A percentile compares a stretch with the other conserved stretches of the same genome.
Conservation (phyloP, 306 rosid genomes). For the Rosa lucieae region DNA sequence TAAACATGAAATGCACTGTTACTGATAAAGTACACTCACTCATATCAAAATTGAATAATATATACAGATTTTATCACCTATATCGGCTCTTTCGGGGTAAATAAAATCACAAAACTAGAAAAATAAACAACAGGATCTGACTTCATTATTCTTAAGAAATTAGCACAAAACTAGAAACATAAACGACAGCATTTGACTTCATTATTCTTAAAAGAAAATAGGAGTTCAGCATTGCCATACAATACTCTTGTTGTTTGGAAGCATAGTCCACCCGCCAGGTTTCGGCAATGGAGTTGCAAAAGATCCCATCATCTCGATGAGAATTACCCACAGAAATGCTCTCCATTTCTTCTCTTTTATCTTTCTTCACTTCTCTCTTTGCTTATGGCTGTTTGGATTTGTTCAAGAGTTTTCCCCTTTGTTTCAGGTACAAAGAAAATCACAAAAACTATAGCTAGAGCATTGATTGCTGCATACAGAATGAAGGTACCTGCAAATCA, state of each 20-base stretch:
- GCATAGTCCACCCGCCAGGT: background rate
- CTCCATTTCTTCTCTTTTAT: background rate
- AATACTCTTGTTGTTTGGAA: background rate
- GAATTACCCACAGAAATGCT: background rate
- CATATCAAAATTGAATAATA: no score
- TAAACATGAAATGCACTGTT: no score
- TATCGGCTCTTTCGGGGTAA: no score
- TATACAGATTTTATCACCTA: no score
- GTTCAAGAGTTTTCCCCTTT: slow-evolving; percentile 81
- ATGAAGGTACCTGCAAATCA: slow-evolving; percentile 69
- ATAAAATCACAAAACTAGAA: no score
- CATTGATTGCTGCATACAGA: slow-evolving; percentile 72
- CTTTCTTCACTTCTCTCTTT: slow-evolving; percentile 25
- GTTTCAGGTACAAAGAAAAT: slow-evolving; percentile 72
- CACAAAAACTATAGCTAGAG: slow-evolving; percentile 61
- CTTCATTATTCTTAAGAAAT: no score
- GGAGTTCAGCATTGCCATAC: background rate
- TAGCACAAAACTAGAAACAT: no score
- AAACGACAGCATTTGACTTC: no score
- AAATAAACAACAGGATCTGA: no score
- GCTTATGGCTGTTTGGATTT: slow-evolving; percentile 72
- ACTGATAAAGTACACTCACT: no score
- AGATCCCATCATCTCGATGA: background rate
- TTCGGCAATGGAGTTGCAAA: background rate
- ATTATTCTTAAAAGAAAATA: no score